Percentiles rank a stretch among this genome's conserved stretches.
Conservation (phyloP, 2,329 filamentous ascomycete species). For the Immersiporthe knoxdaviesiana region DNA sequence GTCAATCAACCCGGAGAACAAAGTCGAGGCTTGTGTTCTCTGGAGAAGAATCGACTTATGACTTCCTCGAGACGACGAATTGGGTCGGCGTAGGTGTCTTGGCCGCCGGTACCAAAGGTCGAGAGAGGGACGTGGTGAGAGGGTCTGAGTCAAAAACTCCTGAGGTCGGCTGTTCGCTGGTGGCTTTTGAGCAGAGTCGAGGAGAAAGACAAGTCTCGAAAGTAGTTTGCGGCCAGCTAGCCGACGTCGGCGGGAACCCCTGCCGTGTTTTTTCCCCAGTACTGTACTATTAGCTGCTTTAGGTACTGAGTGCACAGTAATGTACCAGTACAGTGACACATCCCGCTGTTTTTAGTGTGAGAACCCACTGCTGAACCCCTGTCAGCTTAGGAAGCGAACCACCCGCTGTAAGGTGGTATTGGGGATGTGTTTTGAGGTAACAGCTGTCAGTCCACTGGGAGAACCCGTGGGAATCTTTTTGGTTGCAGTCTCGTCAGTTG, state of each 20-base stretch:
- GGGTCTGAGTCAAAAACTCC: slow-evolving; percentile 24
- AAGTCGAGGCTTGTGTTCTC: slow-evolving; percentile 5
- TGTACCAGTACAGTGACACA: neutral
- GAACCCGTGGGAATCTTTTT: neutral
- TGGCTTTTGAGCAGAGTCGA: neutral
- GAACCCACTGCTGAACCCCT: slow-evolving; percentile 8
- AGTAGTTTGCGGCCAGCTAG: slow-evolving; percentile 7
- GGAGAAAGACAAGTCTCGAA: neutral
- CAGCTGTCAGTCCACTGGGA: slow-evolving; percentile 15
- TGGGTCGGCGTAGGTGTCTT: neutral
- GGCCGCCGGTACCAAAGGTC: neutral
- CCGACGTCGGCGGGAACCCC: slow-evolving; percentile 13
- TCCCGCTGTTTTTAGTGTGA: neutral
- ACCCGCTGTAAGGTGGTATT: slow-evolving; percentile 9
- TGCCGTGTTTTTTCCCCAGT: slow-evolving; percentile 8
- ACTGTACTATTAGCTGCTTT: neutral
- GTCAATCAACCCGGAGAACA: slow-evolving; percentile 26
- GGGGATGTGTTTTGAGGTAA: slow-evolving; percentile 17
- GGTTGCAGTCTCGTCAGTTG: slow-evolving; percentile 8
- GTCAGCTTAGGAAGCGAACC: slow-evolving; percentile 12
- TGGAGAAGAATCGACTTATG: slow-evolving; percentile 26
- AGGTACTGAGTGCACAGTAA: neutral
- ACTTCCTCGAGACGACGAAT: slow-evolving; percentile 20
- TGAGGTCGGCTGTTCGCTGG: neutral
- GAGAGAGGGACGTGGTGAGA: slow-evolving; percentile 4